phyloP scores from a whole-genome alignment of 257 asterid genomes.

The Salvia splendens region DNA sequence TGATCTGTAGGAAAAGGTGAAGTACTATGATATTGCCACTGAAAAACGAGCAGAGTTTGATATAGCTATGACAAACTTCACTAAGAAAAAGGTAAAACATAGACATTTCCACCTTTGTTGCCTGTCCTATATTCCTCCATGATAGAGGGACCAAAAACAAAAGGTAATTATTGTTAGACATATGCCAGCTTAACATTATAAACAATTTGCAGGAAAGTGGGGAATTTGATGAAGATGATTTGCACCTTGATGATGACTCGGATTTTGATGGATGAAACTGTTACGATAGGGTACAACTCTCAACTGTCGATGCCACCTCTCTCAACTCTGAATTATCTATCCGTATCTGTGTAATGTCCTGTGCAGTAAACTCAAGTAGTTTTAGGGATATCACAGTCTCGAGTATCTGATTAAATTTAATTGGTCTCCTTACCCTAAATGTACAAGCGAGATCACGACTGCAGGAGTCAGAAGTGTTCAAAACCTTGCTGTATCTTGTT shows the following conservation, averaged over 20 bases:
- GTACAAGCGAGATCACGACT: background rate
- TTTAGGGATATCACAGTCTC: slow-evolving; percentile 9
- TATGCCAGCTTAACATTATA: slow-evolving; percentile 5
- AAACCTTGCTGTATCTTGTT: background rate
- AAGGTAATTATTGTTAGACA: background rate
- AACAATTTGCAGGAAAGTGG: slow-evolving; percentile 69
- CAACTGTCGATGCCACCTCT: slow-evolving; percentile 32
- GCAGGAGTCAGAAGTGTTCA: background rate
- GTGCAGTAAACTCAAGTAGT: slow-evolving; percentile 35
- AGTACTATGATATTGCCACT: slow-evolving; percentile 88
- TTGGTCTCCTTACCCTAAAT: background rate
- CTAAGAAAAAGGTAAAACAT: slow-evolving; percentile 55
- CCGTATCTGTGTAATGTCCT: slow-evolving; percentile 32
- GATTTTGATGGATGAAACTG: slow-evolving; percentile 52
- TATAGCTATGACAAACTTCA: slow-evolving; percentile 63
- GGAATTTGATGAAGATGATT: slow-evolving; percentile 51
- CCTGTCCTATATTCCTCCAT: background rate
- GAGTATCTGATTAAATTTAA: slow-evolving; percentile 9
- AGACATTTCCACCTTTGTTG: background rate
- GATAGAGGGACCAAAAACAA: too few relatives aligned
- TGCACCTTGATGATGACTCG: slow-evolving; percentile 54
- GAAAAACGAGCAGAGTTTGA: slow-evolving; percentile 92
- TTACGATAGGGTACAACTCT: slow-evolving; percentile 14
- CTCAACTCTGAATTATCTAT: background rate
- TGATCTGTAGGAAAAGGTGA: slow-evolving; percentile 69